A percentile compares a stretch with the other conserved stretches of the same genome.
phyloP scores from a whole-genome alignment of 108 stramenopile genomes.

The Halocafeteria seosinensis region DNA sequence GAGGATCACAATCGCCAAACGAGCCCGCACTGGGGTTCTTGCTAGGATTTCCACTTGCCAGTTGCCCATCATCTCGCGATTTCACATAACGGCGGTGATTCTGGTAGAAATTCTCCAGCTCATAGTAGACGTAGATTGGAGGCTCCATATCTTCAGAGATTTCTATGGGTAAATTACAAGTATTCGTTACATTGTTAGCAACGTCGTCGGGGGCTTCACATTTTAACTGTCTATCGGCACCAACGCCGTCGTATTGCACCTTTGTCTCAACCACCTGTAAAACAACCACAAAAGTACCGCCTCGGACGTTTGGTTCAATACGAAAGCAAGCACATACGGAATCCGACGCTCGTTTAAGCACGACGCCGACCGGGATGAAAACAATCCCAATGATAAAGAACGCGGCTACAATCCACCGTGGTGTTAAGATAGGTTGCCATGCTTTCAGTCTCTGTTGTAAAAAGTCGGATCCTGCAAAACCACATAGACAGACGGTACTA shows the following conservation, averaged over 20 bases:
- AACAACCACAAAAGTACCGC: too few species aligned
- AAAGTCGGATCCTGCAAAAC: slow-evolving; percentile 8
- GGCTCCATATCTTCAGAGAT: slow-evolving; percentile 26
- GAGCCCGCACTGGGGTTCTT: not conserved
- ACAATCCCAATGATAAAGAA: slow-evolving; percentile 55
- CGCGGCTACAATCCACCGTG: slow-evolving; percentile 55
- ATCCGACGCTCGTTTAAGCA: not conserved
- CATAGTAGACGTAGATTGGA: slow-evolving; percentile 80
- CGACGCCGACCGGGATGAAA: slow-evolving; percentile 60
- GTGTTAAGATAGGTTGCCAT: slow-evolving; percentile 81
- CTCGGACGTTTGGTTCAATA: too few species aligned
- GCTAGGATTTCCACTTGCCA: slow-evolving; percentile 19
- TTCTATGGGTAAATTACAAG: not conserved
- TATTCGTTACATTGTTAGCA: not conserved
- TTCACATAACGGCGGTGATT: slow-evolving; percentile 72
- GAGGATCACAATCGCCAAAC: slow-evolving; percentile 22
- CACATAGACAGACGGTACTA: too few species aligned
- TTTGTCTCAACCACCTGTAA: not conserved
- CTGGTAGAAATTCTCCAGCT: slow-evolving; percentile 89
- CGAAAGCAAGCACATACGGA: not conserved
- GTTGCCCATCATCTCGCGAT: slow-evolving; percentile 37
- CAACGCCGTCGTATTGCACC: slow-evolving; percentile 1
- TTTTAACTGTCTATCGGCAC: too few species aligned
- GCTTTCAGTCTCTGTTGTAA: slow-evolving; percentile 60
- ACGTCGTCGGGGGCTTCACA: not conserved